A percentile compares a stretch with the other conserved stretches of the same genome.
Conservation (phyloP, 1,284 basidiomycete species). For the Apiotrichum domesticum region DNA sequence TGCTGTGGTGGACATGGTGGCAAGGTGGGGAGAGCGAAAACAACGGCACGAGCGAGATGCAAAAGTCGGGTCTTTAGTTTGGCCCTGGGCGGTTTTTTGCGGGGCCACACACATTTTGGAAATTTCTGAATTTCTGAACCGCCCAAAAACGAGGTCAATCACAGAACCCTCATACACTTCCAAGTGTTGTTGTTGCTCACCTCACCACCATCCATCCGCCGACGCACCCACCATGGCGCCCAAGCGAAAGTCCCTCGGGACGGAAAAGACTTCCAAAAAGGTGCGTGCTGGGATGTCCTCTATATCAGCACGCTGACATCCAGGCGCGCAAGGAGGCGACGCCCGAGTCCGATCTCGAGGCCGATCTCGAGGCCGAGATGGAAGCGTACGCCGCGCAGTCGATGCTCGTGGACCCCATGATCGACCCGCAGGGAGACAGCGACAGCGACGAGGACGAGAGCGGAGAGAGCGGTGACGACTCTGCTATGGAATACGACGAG, state of each 20-base stretch:
- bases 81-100: conserved; percentile 4
- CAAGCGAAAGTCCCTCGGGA: conserved; percentile 14
- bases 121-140: conserved; percentile 5
- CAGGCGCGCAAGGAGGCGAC: conserved; percentile 9
- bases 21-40: not conserved
- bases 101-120: conserved; percentile 9
- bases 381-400: conserved; percentile 9
- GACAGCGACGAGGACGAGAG: too few species aligned
- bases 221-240: conserved; percentile 9
- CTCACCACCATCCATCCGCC: not conserved
- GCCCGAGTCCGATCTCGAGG: conserved; percentile 17
- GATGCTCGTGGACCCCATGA: conserved; percentile 21
- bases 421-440: conserved; percentile 14
- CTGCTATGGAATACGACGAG: conserved; percentile 36
- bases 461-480: conserved; percentile 16
- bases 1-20: not conserved
- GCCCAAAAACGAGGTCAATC: too few species aligned
- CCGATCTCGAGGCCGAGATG: conserved; percentile 6
- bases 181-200: not conserved
- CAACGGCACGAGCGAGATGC: not conserved
- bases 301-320: not conserved
- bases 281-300: not conserved
- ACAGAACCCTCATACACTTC: not conserved
- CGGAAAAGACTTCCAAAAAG: conserved; percentile 8
- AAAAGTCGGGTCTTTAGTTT: not conserved